Evolutionary conservation across 148 eudicot genomes (phyloP).

Genomic region (Linanthus parryae): DNA sequence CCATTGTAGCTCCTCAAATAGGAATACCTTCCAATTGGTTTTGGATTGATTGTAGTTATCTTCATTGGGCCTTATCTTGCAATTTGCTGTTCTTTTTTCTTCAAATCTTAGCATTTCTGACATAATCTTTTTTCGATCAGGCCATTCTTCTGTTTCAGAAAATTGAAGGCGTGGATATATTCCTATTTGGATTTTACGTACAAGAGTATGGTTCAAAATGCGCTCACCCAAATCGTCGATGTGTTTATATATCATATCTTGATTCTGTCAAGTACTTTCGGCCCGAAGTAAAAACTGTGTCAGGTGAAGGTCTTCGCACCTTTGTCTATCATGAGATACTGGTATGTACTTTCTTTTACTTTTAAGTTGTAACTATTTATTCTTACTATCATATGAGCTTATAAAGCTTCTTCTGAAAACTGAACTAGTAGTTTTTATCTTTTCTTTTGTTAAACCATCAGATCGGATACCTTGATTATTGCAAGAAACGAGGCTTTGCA

Average conservation of each 20-base stretch:
- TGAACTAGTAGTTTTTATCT: too few species aligned
- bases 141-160: constrained; percentile 72
- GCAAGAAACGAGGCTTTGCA: constrained; percentile 4
- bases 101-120: too few species aligned
- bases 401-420: too few species aligned
- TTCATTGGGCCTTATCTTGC: neutral
- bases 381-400: too few species aligned
- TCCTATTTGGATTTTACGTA: constrained; percentile 72
- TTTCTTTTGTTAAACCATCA: too few species aligned
- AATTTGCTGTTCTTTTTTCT: neutral
- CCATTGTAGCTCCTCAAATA: too few species aligned
- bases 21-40: too few species aligned
- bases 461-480: constrained; percentile 9
- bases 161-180: constrained; percentile 70
- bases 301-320: constrained; percentile 79
- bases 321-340: constrained; percentile 81
- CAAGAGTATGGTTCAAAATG: constrained; percentile 81
- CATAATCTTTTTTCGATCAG: constrained; percentile 30
- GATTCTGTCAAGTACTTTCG: constrained; percentile 83
- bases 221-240: constrained; percentile 58
- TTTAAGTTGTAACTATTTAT: too few species aligned
- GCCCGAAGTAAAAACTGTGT: constrained; percentile 52
- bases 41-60: constrained; percentile 62
- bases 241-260: constrained; percentile 70
- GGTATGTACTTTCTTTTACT: too few species aligned